Evolutionary conservation across 2,329 filamentous ascomycete genomes (phyloP).

Genomic region (Talaromyces pinophilus): DNA sequence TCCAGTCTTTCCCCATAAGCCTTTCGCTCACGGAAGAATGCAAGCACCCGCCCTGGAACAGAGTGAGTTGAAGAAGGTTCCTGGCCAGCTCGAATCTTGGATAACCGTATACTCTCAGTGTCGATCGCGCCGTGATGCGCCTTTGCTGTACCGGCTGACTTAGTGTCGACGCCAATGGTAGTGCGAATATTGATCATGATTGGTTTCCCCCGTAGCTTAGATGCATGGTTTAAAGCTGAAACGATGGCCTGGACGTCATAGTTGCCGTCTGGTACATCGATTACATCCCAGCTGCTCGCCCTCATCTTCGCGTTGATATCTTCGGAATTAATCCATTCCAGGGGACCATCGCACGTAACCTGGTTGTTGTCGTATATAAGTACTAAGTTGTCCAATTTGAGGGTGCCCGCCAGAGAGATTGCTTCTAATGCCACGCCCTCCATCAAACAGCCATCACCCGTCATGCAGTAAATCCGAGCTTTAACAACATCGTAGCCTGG

Average conservation of each 20-base stretch:
- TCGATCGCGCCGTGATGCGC: not conserved
- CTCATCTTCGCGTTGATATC: slow-evolving; percentile 60
- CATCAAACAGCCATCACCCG: slow-evolving; percentile 59
- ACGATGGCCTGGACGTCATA: not conserved
- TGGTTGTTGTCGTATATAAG: slow-evolving; percentile 63
- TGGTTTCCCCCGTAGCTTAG: not conserved
- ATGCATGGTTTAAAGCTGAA: not conserved
- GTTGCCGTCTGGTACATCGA: slow-evolving; percentile 56
- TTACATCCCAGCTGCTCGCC: slow-evolving; percentile 58
- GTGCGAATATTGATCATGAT: not conserved
- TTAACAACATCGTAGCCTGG: slow-evolving; percentile 31
- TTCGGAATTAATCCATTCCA: slow-evolving; percentile 57
- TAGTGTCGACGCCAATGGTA: not conserved
- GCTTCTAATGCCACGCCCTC: slow-evolving; percentile 60
- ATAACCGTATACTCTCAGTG: not conserved
- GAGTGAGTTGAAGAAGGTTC: not conserved
- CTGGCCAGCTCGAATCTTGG: not conserved
- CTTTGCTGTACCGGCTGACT: not conserved
- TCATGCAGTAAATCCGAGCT: slow-evolving; percentile 53
- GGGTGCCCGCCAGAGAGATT: slow-evolving; percentile 57
- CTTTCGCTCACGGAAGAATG: not conserved
- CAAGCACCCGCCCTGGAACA: not conserved
- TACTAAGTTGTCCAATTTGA: slow-evolving; percentile 56
- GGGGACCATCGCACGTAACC: slow-evolving; percentile 58
- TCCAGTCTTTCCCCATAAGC: not conserved